Base-by-base conservation (phyloP, 192 early-diverging fungal species). In the Radiomyces spectabilis region DNA sequence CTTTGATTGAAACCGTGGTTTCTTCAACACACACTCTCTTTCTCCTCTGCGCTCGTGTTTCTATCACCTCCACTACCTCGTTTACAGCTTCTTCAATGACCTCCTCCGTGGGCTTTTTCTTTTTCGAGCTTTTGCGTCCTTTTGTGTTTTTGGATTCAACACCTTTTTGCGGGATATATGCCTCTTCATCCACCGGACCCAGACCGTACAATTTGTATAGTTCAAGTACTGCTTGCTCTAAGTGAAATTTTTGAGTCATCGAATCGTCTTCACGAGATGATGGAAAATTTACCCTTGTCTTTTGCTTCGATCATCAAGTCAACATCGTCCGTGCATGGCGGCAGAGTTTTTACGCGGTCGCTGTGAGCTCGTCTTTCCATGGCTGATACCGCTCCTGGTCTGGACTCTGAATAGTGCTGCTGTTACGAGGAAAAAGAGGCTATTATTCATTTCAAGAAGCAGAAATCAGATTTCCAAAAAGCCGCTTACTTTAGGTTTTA, bases 251-350 rank as follows among this genome's bases (percentile, higher is more conserved):
- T n/a, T n/a, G n/a, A n/a, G n/a, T n/a, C n/a, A n/a, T n/a, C n/a
- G n/a, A n/a, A n/a, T n/a, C n/a, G n/a, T n/a, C n/a, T n/a, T n/a
- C n/a, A n/a, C n/a, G n/a, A n/a, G n/a, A n/a, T n/a, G n/a, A n/a
- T n/a, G n/a, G n/a, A n/a, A n/a, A n/a, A n/a, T n/a, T 41, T 42
- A 59, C 64, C 64, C 49, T 79, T 79, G 29, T 74, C 77, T 41
- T 79, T 79, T 27, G 77, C 77, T 54, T 79, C 77, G 21, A 78
- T 74, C 76, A 78, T 78, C 25, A 78, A 41, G 40, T 79, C 77
- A 19, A 73, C 60, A 48, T 73, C 65, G 4, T 55, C 55, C 9
- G 43, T 56, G 26, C 69, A 68, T n/a, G 74, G 69, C 29, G 77
- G 77, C 12, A 79, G 26, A 7, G 7, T 49, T 59, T 68, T 51